Percentiles rank a stretch among this genome's conserved stretches.
phyloP scores from a whole-genome alignment of 305 asterid genomes.

The Fraxinus velutina region DNA sequence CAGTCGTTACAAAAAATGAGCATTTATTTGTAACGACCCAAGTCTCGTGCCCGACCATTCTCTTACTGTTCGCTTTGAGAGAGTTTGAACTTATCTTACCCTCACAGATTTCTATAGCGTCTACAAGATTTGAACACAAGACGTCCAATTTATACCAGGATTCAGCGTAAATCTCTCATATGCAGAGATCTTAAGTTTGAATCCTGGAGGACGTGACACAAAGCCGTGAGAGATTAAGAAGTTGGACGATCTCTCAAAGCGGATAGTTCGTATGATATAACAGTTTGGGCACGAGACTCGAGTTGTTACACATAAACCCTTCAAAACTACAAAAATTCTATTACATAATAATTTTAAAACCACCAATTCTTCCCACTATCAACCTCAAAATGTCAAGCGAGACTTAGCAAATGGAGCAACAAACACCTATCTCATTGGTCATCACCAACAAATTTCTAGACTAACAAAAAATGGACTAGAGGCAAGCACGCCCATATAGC shows the following conservation, averaged over 20 bases:
- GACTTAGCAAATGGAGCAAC: not conserved
- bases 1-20: not conserved
- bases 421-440: not conserved
- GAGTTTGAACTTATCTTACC: not conserved
- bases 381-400: not conserved
- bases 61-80: not conserved
- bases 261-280: not conserved
- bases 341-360: not conserved
- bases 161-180: not conserved
- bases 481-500: not conserved
- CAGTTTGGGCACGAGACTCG: not conserved
- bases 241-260: not conserved
- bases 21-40: too few species aligned
- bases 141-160: not conserved
- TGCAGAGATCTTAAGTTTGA: not conserved
- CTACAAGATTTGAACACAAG: not conserved
- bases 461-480: not conserved
- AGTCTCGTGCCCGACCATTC: not conserved
- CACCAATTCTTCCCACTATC: not conserved
- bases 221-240: not conserved
- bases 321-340: not conserved
- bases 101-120: not conserved
- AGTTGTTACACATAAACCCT: not conserved
- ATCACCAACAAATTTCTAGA: not conserved
- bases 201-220: not conserved